Evolutionary conservation across 148 eudicot genomes (phyloP), one percentile per base, ranked within the genome.

Genomic region (Fagopyrum esculentum): DNA sequence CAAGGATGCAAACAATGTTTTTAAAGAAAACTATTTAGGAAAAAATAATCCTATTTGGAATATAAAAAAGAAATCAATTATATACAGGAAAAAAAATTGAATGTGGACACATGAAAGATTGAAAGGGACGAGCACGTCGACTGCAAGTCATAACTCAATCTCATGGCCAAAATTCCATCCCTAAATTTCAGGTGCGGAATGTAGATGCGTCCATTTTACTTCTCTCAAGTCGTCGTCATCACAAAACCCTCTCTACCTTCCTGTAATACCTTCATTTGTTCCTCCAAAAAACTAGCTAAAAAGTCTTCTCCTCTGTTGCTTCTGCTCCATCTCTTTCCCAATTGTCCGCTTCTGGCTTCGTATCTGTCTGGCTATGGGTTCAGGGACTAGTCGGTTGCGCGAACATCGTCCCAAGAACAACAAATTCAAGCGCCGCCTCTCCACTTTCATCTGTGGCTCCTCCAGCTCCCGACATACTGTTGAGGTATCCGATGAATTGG

Each of bases 401-500:
- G 73, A 79, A 72, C 81, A 46, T 72, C 81, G 12, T 26, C 77
- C 29, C 4, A 77, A 35, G 76, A 29, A 54, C 56, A 77, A 63
- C 72, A 83, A 80, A 9, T 49, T 49, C 52, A 49, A 10, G 46
- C 12, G 52, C 52, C 52, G 82, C 45, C 78, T 86, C 40, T 80
- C 88, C 11, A 86, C 90, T 70, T 72, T 85, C 74, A 15, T 85
- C 59, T 89, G 93, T 54, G 90, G 93, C 45, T 80, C 83, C 12
- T 49, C 91, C 57, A 60, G 77, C 10, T 78, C 84, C 48, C 57
- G 54, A 16, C 13, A 81, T 59, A 51, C 81, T 16, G 77, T 80
- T n/a, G 77, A 71, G 81, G 84, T 80, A 66, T 43, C 49, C 43
- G 69, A 22, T 45, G 54, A 8, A 45, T 57, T 13, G 11, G 29